Conservation (phyloP, 1,139 yeast species). For the Tardiomyces depauwii region DNA sequence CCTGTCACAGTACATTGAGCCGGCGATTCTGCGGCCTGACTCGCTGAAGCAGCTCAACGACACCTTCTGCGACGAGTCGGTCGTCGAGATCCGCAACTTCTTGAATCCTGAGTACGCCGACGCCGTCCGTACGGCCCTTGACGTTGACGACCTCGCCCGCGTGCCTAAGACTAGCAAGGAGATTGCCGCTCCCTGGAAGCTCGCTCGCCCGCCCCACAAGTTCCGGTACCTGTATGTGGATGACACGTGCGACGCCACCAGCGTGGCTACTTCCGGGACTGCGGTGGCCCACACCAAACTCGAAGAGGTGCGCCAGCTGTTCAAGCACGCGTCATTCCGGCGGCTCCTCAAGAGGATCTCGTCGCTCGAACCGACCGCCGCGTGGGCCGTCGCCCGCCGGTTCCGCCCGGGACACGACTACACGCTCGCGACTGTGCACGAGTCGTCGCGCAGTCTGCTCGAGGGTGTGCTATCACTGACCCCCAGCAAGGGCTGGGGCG, state of each 20-base stretch:
- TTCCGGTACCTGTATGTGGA: constrained; percentile 78
- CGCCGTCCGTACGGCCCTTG: constrained; percentile 36
- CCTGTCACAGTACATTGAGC: constrained; percentile 44
- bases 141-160: constrained; percentile 34
- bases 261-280: constrained; percentile 13
- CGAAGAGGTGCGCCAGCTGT: constrained; percentile 44
- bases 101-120: constrained; percentile 46
- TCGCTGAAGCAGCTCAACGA: constrained; percentile 36
- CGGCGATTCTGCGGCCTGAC: constrained; percentile 36
- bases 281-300: constrained; percentile 24
- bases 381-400: constrained; percentile 64
- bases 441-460: constrained; percentile 30
- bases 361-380: constrained; percentile 50
- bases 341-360: constrained; percentile 64
- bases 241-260: constrained; percentile 11
- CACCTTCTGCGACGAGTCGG: constrained; percentile 54
- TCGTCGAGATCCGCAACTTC: constrained; percentile 55
- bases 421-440: constrained; percentile 75
- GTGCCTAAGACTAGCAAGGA: constrained; percentile 52
- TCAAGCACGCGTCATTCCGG: constrained; percentile 50
- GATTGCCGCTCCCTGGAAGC: constrained; percentile 65
- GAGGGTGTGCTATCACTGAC: constrained; percentile 72
- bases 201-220: constrained; percentile 91
- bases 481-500: constrained; percentile 73
- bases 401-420: constrained; percentile 95